Base-by-base conservation (phyloP, 192 early-diverging fungal species). In the Entomortierella lignicola region DNA sequence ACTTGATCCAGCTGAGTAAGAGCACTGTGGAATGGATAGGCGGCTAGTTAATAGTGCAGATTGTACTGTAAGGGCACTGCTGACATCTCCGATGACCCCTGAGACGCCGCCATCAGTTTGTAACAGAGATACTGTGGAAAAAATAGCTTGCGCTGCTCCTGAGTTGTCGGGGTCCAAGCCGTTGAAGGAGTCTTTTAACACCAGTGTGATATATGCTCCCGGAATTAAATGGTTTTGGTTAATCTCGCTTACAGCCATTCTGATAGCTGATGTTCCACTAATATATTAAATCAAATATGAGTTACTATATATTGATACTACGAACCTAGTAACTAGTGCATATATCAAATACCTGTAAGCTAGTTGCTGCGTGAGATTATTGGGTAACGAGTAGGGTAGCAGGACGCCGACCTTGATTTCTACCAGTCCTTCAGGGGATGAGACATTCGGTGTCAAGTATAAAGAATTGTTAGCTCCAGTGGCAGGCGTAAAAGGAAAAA, bases 61-160 rank as follows among this genome's bases (percentile, higher is more conserved):
- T 21, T 84, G 67, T 18, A 75, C 81, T 7, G 85, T 83, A 58
- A 83, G 81, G 8, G 83, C 82, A 72, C 83, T 84, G 12, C 79
- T 75, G 0, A 84, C 82, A 61, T 86, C 85, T 23, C 85, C 85
- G 69, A 86, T 86, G 37, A 86, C 85, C 8, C 85, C 85, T n/a
- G 84, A 80, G 6, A 86, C 85, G 13, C 85, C 85, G 15, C 66
- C 60, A 5, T 63, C 43, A 21, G 80, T 68, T 44, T 86, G 85
- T 8, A 86, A 55, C 23, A 86, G 42, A 4, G 83, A 84, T 18
- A 86, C 85, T 0, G 82, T 77, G 0, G 85, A 74, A 67, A 84
- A 86, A 7, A 86, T 84, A 25, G 85, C 85, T 44, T 86, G 69
- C 10, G 85, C 80, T 4, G 84, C 83, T 0, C 81, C 77, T 41